Evolutionary conservation across 441 rosid species (phyloP), one percentile per base, ranked within the genome.

Genomic region (Gossypium davidsonii): DNA sequence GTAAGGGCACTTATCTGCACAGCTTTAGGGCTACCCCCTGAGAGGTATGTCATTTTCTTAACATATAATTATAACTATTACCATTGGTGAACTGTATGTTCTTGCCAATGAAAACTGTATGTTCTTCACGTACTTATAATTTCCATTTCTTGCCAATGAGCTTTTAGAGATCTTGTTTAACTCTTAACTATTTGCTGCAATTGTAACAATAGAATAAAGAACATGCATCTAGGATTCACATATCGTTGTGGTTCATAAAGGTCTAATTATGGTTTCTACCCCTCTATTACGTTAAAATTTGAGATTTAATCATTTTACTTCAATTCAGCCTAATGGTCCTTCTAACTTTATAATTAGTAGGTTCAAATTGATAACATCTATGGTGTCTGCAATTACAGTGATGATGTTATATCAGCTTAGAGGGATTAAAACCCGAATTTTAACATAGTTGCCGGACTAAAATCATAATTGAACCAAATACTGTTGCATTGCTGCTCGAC

Each of bases 1-100:
- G 76, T 88, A 73, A 78, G 90, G 74, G 92, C 87, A 17, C 59
- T 88, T 65, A 80, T 88, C 79, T 88, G 92, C 81, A 83, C 90
- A 15, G 89, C 92, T 67, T 77, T 88, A 76, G 90, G 92, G 63
- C 79, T 88, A 12, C 73, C 73, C 15, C 87, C 89, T 0, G 86
- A 84, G 73, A 86, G 92, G 90, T 86, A 84, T 61, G 78, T 31
- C n/a, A 62, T 67, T 34, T 37, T 34, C 51, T 34, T 1, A 15
- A 49, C 53, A 65, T 60, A n/a, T 31, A 31, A 5, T 34, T 34
- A 55, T 53, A 37, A n/a, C 25, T 5, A 15, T 6, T 12, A 28
- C 39, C 12, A 23, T 26, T 18, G 8, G 39, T 34, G 39, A 34
- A 34, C 39, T 31, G 37, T 5, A 31, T 28, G 34, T 28, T 28